phyloP scores from a whole-genome alignment of 768 basidiomycete species.

The Clitopilus passeckerianus region DNA sequence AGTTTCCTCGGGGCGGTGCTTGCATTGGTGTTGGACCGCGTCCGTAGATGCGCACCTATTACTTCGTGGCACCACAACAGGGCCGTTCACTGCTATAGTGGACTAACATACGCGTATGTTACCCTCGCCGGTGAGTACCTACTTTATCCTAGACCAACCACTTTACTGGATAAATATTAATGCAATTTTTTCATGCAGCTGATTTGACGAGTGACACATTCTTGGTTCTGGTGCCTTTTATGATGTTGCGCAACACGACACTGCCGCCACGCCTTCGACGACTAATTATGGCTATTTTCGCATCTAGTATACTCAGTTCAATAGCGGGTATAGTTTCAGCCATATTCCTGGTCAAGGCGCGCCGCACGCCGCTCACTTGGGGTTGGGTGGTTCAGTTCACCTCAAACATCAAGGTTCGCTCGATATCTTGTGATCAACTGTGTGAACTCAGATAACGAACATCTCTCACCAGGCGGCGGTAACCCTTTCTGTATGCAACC shows the following conservation, averaged over 20 bases:
- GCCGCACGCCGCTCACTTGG: neutral
- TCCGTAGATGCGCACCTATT: conserved; percentile 5
- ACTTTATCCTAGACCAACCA: neutral
- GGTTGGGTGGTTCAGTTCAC: neutral
- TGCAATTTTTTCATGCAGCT: neutral
- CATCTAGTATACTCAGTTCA: neutral
- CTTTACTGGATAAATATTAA: neutral
- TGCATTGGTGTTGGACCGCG: conserved; percentile 7
- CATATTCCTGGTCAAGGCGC: neutral
- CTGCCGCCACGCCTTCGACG: neutral
- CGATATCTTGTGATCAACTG: neutral
- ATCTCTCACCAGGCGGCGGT: neutral
- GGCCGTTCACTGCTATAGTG: conserved; percentile 9
- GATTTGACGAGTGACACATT: neutral
- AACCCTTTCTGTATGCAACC: neutral
- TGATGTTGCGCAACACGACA: neutral
- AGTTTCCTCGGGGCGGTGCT: conserved; percentile 7
- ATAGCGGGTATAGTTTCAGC: neutral
- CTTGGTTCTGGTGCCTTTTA: neutral
- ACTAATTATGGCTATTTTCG: neutral
- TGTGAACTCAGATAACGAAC: too few species aligned
- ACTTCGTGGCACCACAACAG: conserved; percentile 8
- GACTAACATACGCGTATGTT: conserved; percentile 4
- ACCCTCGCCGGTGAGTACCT: conserved; percentile 9
- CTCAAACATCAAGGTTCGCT: neutral